Base-by-base conservation (phyloP, 1,284 basidiomycete genomes). In the Boletus semigastroideus region DNA sequence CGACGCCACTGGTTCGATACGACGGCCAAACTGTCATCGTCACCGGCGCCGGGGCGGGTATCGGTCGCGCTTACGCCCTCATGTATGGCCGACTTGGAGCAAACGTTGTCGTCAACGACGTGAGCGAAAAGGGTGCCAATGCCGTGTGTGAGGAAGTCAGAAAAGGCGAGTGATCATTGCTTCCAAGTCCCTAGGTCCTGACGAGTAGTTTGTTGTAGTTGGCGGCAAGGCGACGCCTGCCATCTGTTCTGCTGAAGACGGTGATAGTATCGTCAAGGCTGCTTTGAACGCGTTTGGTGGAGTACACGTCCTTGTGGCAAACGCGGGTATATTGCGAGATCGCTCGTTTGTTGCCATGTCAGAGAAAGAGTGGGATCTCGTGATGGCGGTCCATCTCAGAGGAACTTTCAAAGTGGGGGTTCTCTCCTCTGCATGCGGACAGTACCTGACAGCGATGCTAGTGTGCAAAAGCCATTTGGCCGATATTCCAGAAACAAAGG, bases 71-170 rank as follows among this genome's bases (percentile, higher is more conserved):
- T 5, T 98, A 99, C 69, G 92, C 97, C 0, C 77, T 88, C 52
- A 91, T 97, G 87, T 99, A 91, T 65, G 92, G 81, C 39, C 85
- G 82, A 56, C 82, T 95, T 5, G 97, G 97, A 30, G 96, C 94
- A 20, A 98, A 98, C 65, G 92, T 99, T 33, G 92, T 99, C 39
- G 85, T 99, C 54, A 99, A 99, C 71, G 97, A 99, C 68, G 88
- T 99, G 52, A 92, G 80, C 66, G 88, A 90, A 66, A 90, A 92
- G 63, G 86, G 83, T 20, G 94, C 94, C 11, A 81, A 84, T 38
- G 74, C 82, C 13, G 95, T 99, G 7, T 94, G 94, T 22, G 82
- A 89, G 30, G 95, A 98, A 71, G 84, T 98, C 61, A 80, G 83
- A 59, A 83, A 87, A 71, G 82, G 91, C 87, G 52, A 52, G 75